phyloP scores from a whole-genome alignment of 306 rosid species.

The Cyclanthera cordifolia region DNA sequence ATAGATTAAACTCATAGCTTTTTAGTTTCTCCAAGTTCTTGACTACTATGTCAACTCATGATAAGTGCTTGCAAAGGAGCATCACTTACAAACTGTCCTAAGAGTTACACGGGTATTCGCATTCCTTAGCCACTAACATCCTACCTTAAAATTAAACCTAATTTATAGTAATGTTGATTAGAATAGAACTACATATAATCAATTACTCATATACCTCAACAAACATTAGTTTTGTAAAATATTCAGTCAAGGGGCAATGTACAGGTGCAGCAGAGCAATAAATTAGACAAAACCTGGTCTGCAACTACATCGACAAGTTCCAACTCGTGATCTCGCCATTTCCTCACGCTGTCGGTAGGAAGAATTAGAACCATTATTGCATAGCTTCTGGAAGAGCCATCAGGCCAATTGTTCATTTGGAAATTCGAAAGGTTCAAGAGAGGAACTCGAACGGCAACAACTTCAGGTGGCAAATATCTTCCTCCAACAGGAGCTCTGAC shows the following conservation, averaged over 20 bases:
- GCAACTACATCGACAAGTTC: conserved; percentile 90
- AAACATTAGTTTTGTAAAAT: not conserved
- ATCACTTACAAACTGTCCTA: not conserved
- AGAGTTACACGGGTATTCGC: not conserved
- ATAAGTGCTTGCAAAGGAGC: not conserved
- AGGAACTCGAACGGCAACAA: conserved; percentile 85
- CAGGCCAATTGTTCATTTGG: conserved; percentile 76
- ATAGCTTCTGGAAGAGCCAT: conserved; percentile 52
- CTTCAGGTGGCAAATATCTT: conserved; percentile 65
- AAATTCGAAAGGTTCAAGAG: conserved; percentile 69
- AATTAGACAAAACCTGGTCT: conserved; percentile 52
- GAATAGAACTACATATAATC: not conserved
- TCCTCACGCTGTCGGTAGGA: conserved; percentile 64
- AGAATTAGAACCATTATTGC: conserved; percentile 94
- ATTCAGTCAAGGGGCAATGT: not conserved
- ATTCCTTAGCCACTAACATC: not conserved
- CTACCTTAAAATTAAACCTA: not conserved
- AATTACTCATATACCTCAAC: not conserved
- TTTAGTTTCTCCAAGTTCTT: too few species aligned
- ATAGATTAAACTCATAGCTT: too few species aligned
- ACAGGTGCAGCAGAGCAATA: conserved; percentile 11
- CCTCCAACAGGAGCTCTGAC: conserved; percentile 66
- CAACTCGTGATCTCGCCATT: conserved; percentile 88
- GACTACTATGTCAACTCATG: too few species aligned
- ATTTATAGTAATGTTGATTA: too few species aligned